Evolutionary conservation across 2,329 filamentous ascomycete species (phyloP).

Genomic region (Lasiodiplodia citricola): DNA sequence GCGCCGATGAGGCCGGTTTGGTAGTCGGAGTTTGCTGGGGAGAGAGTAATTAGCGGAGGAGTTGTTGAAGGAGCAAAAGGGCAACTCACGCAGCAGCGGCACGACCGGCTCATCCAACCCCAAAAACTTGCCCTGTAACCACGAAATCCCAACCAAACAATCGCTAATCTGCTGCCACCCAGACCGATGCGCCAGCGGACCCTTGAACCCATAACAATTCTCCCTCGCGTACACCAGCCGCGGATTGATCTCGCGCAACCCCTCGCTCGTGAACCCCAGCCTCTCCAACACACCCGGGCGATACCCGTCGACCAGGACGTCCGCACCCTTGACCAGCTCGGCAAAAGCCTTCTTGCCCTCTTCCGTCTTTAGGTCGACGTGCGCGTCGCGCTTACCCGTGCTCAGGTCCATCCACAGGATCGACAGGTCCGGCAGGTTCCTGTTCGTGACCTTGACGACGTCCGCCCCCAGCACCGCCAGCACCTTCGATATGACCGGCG

Average conservation of each 20-base stretch:
- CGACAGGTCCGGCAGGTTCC: slow-evolving; percentile 49
- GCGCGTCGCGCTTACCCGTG: slow-evolving; percentile 57
- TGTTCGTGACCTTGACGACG: slow-evolving; percentile 52
- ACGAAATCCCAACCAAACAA: slow-evolving; percentile 23
- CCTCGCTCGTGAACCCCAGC: slow-evolving; percentile 51
- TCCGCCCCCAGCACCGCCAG: slow-evolving; percentile 55
- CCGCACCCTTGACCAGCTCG: slow-evolving; percentile 53
- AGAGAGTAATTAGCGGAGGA: neutral
- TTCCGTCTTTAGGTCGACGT: slow-evolving; percentile 51
- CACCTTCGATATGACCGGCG: slow-evolving; percentile 49
- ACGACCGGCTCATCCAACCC: slow-evolving; percentile 24
- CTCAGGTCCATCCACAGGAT: slow-evolving; percentile 53
- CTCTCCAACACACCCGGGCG: slow-evolving; percentile 55
- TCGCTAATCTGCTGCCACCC: slow-evolving; percentile 61
- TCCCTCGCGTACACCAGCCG: slow-evolving; percentile 53
- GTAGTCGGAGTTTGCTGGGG: slow-evolving; percentile 11
- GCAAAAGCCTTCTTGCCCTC: slow-evolving; percentile 47
- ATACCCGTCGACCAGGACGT: slow-evolving; percentile 58
- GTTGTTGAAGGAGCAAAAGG: neutral
- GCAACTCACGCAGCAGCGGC: slow-evolving; percentile 22
- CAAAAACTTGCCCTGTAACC: slow-evolving; percentile 20
- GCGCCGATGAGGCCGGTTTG: slow-evolving; percentile 52
- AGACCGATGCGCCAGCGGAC: slow-evolving; percentile 52
- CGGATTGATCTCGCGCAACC: slow-evolving; percentile 47
- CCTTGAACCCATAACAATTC: slow-evolving; percentile 61